Conservation (phyloP, 2,329 filamentous ascomycete species). For the Phoma sp. region DNA sequence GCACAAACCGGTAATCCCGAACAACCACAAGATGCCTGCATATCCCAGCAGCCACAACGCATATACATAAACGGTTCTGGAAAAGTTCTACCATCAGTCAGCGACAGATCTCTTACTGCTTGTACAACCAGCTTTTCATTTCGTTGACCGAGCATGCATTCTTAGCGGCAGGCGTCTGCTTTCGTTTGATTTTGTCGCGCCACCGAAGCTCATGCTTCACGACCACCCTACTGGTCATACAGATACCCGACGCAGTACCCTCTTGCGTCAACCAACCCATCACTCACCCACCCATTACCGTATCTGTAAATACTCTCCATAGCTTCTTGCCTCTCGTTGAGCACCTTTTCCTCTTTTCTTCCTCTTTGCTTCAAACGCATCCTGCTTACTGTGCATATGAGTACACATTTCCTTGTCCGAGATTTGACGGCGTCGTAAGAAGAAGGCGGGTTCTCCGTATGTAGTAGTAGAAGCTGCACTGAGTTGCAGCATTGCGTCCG, state of each 20-base stretch:
- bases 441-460: slow-evolving; percentile 7
- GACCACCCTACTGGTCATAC: slow-evolving; percentile 38
- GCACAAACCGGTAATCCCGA: slow-evolving; percentile 24
- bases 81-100: slow-evolving; percentile 29
- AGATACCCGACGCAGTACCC: slow-evolving; percentile 43
- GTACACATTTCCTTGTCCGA: slow-evolving; percentile 19
- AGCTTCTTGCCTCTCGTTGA: slow-evolving; percentile 16
- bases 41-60: slow-evolving; percentile 11
- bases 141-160: slow-evolving; percentile 34
- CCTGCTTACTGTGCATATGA: slow-evolving; percentile 16
- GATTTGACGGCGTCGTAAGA: slow-evolving; percentile 9
- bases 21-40: slow-evolving; percentile 7
- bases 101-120: slow-evolving; percentile 30
- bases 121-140: slow-evolving; percentile 24
- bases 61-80: slow-evolving; percentile 18
- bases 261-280: slow-evolving; percentile 12
- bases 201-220: slow-evolving; percentile 31
- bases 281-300: not conserved
- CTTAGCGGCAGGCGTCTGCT: slow-evolving; percentile 37
- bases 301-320: slow-evolving; percentile 20
- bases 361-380: slow-evolving; percentile 17
- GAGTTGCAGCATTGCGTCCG: slow-evolving; percentile 15
- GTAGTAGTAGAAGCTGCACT: slow-evolving; percentile 15
- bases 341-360: slow-evolving; percentile 12
- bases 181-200: slow-evolving; percentile 20